Conservation (phyloP, 2,329 filamentous ascomycete genomes). For the Sarocladiaceae sp. region DNA sequence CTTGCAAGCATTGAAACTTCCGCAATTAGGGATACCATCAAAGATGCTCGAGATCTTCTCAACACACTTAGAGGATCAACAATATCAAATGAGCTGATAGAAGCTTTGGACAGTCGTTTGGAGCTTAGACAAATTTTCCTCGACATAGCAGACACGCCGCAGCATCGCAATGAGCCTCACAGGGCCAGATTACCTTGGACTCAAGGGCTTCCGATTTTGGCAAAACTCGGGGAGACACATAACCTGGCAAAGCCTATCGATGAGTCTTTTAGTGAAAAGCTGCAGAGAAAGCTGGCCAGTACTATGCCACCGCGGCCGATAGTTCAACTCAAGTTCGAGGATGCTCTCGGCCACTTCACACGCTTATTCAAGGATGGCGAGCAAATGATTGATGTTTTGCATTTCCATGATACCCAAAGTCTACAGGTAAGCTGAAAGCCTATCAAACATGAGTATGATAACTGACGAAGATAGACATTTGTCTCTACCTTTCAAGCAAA, state of each 20-base stretch:
- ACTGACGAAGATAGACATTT: slow-evolving; percentile 52
- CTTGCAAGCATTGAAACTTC: slow-evolving; percentile 56
- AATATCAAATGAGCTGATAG: slow-evolving; percentile 33
- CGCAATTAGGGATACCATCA: slow-evolving; percentile 48
- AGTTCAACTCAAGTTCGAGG: slow-evolving; percentile 66
- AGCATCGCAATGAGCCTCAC: slow-evolving; percentile 37
- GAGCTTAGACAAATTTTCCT: slow-evolving; percentile 61
- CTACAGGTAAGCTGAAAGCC: slow-evolving; percentile 50
- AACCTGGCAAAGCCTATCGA: slow-evolving; percentile 58
- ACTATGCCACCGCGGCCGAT: slow-evolving; percentile 91
- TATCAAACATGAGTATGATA: neutral
- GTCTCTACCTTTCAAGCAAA: slow-evolving; percentile 69
- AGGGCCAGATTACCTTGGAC: slow-evolving; percentile 46
- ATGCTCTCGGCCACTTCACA: slow-evolving; percentile 63
- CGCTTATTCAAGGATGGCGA: slow-evolving; percentile 66
- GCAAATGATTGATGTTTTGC: slow-evolving; percentile 60
- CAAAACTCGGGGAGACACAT: slow-evolving; percentile 53
- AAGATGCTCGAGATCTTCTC: slow-evolving; percentile 48
- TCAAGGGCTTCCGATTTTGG: slow-evolving; percentile 43
- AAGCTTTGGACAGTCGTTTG: slow-evolving; percentile 60
- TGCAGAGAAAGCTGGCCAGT: slow-evolving; percentile 86
- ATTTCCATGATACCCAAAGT: slow-evolving; percentile 62
- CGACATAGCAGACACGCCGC: slow-evolving; percentile 42
- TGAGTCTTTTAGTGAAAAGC: slow-evolving; percentile 80
- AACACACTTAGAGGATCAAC: slow-evolving; percentile 28